A percentile compares a stretch with the other conserved stretches of the same genome.
Conservation (phyloP, 2,329 filamentous ascomycete genomes). For the Xylariaceae sp. region DNA sequence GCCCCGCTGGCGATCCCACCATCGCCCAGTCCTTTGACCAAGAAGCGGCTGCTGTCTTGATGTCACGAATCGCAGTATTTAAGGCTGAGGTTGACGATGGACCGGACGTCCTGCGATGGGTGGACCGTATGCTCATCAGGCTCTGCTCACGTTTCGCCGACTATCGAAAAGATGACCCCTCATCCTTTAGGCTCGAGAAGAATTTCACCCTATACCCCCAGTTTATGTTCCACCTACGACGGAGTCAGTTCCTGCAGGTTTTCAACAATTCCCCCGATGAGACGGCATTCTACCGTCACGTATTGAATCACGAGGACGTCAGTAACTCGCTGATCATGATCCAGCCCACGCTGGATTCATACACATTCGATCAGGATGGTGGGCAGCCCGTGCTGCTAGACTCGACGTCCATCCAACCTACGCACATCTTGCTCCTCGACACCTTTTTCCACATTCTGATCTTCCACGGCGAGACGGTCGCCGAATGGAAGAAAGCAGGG, state of each 20-base stretch:
- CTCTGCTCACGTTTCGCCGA: conserved; percentile 95
- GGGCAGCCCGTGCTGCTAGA: conserved; percentile 91
- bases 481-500: conserved; percentile 95
- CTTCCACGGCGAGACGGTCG: conserved; percentile 96
- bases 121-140: conserved; percentile 95
- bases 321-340: conserved; percentile 98
- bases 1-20: conserved; percentile 87
- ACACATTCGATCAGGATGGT: conserved; percentile 93
- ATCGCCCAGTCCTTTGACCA: conserved; percentile 98
- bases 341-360: conserved; percentile 93
- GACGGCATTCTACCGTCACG: conserved; percentile 97
- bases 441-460: conserved; percentile 99
- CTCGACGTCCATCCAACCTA: conserved; percentile 91
- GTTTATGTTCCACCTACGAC: conserved; percentile 98
- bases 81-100: conserved; percentile 98
- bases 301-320: conserved; percentile 94
- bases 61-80: conserved; percentile 99
- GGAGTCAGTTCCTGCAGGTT: conserved; percentile 95
- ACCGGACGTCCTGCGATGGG: conserved; percentile 96
- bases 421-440: conserved; percentile 88
- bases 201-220: conserved; percentile 99
- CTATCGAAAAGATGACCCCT: conserved; percentile 96
- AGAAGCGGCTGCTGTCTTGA: conserved; percentile 92
- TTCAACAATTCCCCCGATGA: conserved; percentile 99
- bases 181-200: conserved; percentile 94